Evolutionary conservation across 805 yeast species (phyloP), one percentile per base, ranked within the genome.

Genomic region (Nakazawaea populi): DNA sequence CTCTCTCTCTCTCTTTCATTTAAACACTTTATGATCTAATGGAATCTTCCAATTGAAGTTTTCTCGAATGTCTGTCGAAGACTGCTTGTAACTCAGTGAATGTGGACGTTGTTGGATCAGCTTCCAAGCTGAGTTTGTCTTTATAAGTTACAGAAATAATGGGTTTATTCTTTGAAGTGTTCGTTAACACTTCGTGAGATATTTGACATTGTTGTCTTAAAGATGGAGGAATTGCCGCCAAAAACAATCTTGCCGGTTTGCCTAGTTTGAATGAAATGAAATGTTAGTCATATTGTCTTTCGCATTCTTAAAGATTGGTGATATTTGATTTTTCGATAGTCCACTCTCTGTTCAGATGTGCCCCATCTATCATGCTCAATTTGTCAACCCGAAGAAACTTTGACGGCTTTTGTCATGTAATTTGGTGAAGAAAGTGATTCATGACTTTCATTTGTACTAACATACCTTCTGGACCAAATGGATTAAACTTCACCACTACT

Each of bases 51-150:
- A 90, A 74, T 53, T 82, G 82, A 58, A 91, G 69, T 60, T 81
- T 78, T 67, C 96, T 81, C 8, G 96, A 89, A 62, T 91, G 95
- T 51, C 87, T 75, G 63, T 91, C 95, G 56, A 92, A 81, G 54
- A 74, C 66, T 49, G 80, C 83, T 8, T 78, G 70, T 58, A 90
- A 68, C 56, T 90, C 96, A 24, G 67, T 72, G 53, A 87, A 77
- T 6, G 70, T 70, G 60, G 77, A 65, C 6, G 59, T 61, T 2
- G 75, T 64, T 8, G 96, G 96, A 62, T 89, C 87, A 5, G 81
- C 80, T 48, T 74, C 77, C 69, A 88, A 67, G 5, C 75, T 77
- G 46, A 81, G 77, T 60, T 91, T 92, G 66, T 91, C 97, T 65
- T 87, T 83, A 70, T 80, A 91, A 1, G 85, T 80, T 28, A 91